Conservation (phyloP, 2,329 filamentous ascomycete genomes). For the Albifimbria verrucaria region DNA sequence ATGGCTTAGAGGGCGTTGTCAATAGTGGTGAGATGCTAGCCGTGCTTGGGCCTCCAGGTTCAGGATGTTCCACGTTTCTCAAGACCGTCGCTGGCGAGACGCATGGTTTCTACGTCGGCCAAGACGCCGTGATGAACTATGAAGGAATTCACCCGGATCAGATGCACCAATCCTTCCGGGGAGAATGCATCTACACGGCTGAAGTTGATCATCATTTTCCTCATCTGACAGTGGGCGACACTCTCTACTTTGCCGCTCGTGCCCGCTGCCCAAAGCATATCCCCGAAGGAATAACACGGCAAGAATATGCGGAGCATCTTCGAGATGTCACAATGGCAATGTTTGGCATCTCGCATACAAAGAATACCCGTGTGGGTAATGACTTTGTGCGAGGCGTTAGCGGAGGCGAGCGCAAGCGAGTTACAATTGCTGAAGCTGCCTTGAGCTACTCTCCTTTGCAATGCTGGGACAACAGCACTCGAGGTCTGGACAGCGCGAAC, state of each 20-base stretch:
- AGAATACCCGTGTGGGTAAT: constrained; percentile 51
- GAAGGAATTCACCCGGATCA: constrained; percentile 55
- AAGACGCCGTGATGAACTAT: constrained; percentile 60
- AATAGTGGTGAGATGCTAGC: constrained; percentile 54
- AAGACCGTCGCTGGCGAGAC: constrained; percentile 54
- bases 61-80: constrained; percentile 61
- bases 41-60: constrained; percentile 45
- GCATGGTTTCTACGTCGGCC: constrained; percentile 56
- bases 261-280: constrained; percentile 45
- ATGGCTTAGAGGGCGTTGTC: constrained; percentile 49
- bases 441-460: constrained; percentile 20
- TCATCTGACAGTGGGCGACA: constrained; percentile 50
- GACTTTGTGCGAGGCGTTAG: constrained; percentile 44
- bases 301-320: constrained; percentile 43
- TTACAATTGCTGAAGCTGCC: constrained; percentile 26
- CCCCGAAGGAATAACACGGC: constrained; percentile 38
- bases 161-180: constrained; percentile 52
- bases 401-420: constrained; percentile 45
- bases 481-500: constrained; percentile 50
- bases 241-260: constrained; percentile 56
- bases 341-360: constrained; percentile 52
- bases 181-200: constrained; percentile 64
- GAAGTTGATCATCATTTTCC: constrained; percentile 46
- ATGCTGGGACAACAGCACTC: constrained; percentile 44
- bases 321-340: constrained; percentile 52